Evolutionary conservation across 2,329 filamentous ascomycete genomes (phyloP).

Genomic region (Stagonosporopsis tanaceti): DNA sequence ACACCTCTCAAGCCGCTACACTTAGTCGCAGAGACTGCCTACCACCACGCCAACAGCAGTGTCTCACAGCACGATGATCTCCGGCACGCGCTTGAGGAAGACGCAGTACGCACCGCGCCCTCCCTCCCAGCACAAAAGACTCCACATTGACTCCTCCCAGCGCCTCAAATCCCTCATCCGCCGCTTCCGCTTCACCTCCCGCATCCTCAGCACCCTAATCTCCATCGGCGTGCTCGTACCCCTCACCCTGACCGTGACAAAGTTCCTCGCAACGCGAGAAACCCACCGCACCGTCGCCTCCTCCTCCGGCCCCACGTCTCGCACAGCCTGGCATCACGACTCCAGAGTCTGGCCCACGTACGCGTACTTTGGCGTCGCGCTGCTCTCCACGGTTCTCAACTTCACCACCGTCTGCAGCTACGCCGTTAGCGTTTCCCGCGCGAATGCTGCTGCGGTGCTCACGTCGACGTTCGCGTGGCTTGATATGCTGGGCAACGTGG

Average conservation of each 20-base stretch:
- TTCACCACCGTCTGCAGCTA: conserved; percentile 47
- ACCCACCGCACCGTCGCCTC: conserved; percentile 32
- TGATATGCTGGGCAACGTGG: conserved; percentile 44
- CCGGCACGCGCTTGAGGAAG: conserved; percentile 27
- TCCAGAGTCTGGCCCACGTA: conserved; percentile 52
- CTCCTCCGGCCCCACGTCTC: conserved; percentile 30
- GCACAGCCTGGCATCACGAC: conserved; percentile 51
- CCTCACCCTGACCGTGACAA: conserved; percentile 48
- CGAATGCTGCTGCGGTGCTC: conserved; percentile 44
- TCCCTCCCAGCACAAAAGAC: neutral
- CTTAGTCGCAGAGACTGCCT: conserved; percentile 15
- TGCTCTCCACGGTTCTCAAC: conserved; percentile 45
- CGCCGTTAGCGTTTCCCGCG: conserved; percentile 36
- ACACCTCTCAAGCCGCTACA: conserved; percentile 30
- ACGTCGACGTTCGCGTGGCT: conserved; percentile 40
- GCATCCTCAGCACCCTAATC: conserved; percentile 44
- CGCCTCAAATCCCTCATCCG: conserved; percentile 51
- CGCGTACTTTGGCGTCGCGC: conserved; percentile 49
- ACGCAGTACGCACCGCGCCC: conserved; percentile 25
- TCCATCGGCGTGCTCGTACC: conserved; percentile 48
- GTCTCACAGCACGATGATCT: conserved; percentile 29
- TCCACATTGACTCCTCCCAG: conserved; percentile 22
- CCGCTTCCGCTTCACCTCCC: conserved; percentile 47
- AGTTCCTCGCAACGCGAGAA: conserved; percentile 48
- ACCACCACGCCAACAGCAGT: conserved; percentile 13